phyloP scores from a whole-genome alignment of 345 rosid genomes.

The Anacardium occidentale region DNA sequence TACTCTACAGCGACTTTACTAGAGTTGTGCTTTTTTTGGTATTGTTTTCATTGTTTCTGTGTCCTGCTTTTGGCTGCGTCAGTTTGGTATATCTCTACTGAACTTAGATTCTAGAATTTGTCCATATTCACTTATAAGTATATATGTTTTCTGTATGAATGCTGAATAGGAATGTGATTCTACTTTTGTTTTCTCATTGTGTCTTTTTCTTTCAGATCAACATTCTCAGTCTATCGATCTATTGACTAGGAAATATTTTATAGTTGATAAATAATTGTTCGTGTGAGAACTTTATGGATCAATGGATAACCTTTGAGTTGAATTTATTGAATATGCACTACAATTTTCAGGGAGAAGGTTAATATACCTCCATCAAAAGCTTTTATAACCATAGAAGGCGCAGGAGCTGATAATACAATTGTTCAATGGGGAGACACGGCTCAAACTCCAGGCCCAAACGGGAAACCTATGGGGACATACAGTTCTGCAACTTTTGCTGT shows the following conservation, averaged over 20 bases:
- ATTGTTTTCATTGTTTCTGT: not conserved
- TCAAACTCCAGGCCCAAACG: constrained; percentile 64
- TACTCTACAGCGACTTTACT: not conserved
- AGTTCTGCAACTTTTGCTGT: constrained; percentile 92
- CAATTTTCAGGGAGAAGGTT: constrained; percentile 72
- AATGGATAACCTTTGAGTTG: not conserved
- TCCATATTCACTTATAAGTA: constrained; percentile 20
- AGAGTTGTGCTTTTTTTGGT: not conserved
- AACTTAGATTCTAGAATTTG: constrained; percentile 27
- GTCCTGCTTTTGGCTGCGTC: constrained; percentile 14
- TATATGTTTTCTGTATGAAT: constrained; percentile 9
- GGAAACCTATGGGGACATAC: constrained; percentile 73
- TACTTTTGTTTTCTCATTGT: constrained; percentile 18
- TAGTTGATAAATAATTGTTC: too few species aligned
- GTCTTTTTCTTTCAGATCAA: constrained; percentile 12
- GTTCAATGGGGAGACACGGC: constrained; percentile 99
- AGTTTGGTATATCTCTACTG: constrained; percentile 20
- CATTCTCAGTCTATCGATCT: constrained; percentile 1
- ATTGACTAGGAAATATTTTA: not conserved
- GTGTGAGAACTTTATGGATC: not conserved
- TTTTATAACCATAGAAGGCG: constrained; percentile 84
- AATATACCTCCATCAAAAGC: constrained; percentile 73
- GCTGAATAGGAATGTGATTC: constrained; percentile 17
- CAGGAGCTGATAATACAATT: constrained; percentile 81
- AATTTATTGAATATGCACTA: not conserved